Conservation (phyloP, 2,329 filamentous ascomycete genomes). For the Colletotrichum sp. region DNA sequence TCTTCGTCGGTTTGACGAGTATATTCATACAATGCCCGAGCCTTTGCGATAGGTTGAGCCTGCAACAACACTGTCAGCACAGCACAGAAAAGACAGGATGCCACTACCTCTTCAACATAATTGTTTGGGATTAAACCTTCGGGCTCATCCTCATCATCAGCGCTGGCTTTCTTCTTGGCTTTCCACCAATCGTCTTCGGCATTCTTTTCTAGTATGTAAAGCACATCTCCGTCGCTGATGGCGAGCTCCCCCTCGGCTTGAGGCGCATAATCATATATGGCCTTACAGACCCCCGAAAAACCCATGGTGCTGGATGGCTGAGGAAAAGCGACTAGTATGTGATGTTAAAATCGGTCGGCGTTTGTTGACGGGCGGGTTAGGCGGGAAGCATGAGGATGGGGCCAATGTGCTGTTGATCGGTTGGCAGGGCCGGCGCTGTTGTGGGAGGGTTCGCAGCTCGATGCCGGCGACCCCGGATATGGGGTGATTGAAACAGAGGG, state of each 20-base stretch:
- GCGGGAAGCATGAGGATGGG: not conserved
- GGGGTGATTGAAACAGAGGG: not conserved
- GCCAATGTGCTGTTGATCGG: not conserved
- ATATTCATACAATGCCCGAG: slow-evolving; percentile 97
- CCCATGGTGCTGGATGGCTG: slow-evolving; percentile 63
- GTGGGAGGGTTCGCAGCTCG: not conserved
- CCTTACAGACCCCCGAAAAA: slow-evolving; percentile 89
- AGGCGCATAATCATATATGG: slow-evolving; percentile 90
- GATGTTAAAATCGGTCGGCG: not conserved
- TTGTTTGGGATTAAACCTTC: slow-evolving; percentile 91
- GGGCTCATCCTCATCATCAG: slow-evolving; percentile 88
- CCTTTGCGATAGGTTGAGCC: slow-evolving; percentile 65
- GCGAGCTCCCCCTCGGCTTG: slow-evolving; percentile 86
- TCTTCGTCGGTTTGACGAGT: slow-evolving; percentile 97
- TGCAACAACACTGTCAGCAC: slow-evolving; percentile 30
- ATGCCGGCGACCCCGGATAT: slow-evolving; percentile 1
- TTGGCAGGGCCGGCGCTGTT: not conserved
- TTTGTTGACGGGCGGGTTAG: not conserved
- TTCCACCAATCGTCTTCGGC: slow-evolving; percentile 89
- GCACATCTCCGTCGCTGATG: slow-evolving; percentile 83
- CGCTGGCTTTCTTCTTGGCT: slow-evolving; percentile 86
- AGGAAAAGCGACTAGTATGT: not conserved
- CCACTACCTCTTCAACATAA: slow-evolving; percentile 84
- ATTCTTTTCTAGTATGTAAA: slow-evolving; percentile 88
- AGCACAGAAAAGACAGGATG: not conserved